A percentile compares a stretch with the other conserved stretches of the same genome.
phyloP scores from a whole-genome alignment of 495 filamentous ascomycete species.

The Lasiosphaeris hirsuta region DNA sequence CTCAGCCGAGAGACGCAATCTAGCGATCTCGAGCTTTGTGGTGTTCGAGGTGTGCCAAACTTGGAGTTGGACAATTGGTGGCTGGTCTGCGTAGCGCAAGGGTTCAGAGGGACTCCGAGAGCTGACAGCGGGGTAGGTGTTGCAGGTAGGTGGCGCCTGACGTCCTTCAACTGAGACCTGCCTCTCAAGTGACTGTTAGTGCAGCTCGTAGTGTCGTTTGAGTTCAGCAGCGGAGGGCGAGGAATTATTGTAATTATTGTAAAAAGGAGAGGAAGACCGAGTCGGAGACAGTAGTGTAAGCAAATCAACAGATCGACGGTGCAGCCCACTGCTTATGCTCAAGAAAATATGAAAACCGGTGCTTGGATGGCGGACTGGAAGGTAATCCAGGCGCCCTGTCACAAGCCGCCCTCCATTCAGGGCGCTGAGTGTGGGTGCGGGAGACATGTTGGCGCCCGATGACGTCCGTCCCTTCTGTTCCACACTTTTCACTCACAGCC shows the following conservation, averaged over 20 bases:
- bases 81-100: too few species aligned
- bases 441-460: constrained; percentile 8
- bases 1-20: too few species aligned
- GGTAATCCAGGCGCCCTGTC: neutral
- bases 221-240: neutral
- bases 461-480: neutral
- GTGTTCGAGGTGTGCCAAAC: neutral
- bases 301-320: neutral
- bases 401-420: neutral
- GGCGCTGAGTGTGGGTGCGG: constrained; percentile 2
- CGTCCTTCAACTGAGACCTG: neutral
- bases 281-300: neutral
- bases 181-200: neutral
- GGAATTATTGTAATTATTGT: too few species aligned
- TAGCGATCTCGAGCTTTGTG: neutral
- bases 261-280: too few species aligned
- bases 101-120: neutral
- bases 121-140: neutral
- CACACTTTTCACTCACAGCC: neutral
- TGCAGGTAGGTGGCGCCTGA: constrained; percentile 7
- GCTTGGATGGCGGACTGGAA: neutral
- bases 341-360: neutral
- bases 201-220: too few species aligned
- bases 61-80: neutral
- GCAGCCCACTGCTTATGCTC: neutral